A percentile compares a stretch with the other conserved stretches of the same genome.
phyloP scores from a whole-genome alignment of 306 rosid species.

The Rosa multiflora region DNA sequence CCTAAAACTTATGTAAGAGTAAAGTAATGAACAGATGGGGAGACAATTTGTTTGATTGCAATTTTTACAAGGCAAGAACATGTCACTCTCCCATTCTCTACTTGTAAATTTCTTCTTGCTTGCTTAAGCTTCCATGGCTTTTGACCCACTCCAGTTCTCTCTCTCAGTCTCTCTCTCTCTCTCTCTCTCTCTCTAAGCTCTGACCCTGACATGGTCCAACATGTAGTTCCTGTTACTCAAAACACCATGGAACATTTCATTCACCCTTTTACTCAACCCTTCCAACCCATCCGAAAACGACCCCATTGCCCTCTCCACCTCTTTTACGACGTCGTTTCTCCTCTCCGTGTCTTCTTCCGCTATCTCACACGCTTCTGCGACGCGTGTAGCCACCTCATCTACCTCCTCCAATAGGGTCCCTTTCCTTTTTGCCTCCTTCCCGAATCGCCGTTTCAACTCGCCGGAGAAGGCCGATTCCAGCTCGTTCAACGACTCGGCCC shows the following conservation, averaged over 20 bases:
- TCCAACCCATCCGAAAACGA: slow-evolving; percentile 18
- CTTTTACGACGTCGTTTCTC: not conserved
- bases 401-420: not conserved
- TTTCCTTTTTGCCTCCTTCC: not conserved
- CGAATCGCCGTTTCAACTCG: slow-evolving; percentile 14
- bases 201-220: slow-evolving; percentile 5
- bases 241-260: slow-evolving; percentile 5
- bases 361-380: slow-evolving; percentile 3
- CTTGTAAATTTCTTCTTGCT: not conserved
- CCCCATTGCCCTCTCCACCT: not conserved
- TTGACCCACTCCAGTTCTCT: not conserved
- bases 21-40: not conserved
- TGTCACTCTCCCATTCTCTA: not conserved
- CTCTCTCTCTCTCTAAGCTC: not conserved
- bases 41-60: not conserved
- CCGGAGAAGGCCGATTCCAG: not conserved
- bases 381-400: slow-evolving; percentile 20
- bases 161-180: not conserved
- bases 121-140: not conserved
- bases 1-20: not conserved
- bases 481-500: not conserved
- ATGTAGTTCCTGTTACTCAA: slow-evolving; percentile 12
- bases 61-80: slow-evolving; percentile 5
- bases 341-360: not conserved
- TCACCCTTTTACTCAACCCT: slow-evolving; percentile 14